phyloP scores from a whole-genome alignment of 306 rosid genomes.

The Corylus heterophylla region DNA sequence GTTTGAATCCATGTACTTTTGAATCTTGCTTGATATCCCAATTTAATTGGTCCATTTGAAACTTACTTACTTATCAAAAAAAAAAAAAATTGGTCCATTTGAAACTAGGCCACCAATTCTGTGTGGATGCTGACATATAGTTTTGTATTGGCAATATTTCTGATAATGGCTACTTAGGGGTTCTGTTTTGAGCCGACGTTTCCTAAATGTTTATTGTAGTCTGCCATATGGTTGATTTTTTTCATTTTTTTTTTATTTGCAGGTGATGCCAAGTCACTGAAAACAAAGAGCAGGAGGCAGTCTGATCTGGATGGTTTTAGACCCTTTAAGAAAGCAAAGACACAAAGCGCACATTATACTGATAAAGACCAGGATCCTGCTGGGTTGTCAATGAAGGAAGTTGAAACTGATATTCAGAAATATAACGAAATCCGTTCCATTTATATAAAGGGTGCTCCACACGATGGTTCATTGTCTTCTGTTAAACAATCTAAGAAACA shows the following conservation, averaged over 20 bases:
- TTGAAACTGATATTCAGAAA: slow-evolving; percentile 47
- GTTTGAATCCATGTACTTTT: not conserved
- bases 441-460: not conserved
- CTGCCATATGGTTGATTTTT: slow-evolving; percentile 6
- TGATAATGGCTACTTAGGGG: not conserved
- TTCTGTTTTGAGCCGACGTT: not conserved
- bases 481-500: slow-evolving; percentile 4
- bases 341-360: slow-evolving; percentile 40
- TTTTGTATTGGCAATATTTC: not conserved
- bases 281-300: slow-evolving; percentile 61
- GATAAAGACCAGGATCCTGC: slow-evolving; percentile 42
- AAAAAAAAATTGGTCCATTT: no score
- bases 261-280: slow-evolving; percentile 64
- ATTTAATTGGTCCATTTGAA: not conserved
- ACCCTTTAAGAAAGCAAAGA: slow-evolving; percentile 68
- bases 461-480: not conserved
- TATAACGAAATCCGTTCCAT: not conserved
- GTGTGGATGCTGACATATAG: not conserved
- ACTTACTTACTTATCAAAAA: no score
- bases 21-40: not conserved
- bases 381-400: slow-evolving; percentile 30
- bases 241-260: slow-evolving; percentile 19
- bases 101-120: not conserved
- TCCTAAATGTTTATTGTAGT: not conserved
- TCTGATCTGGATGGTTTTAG: slow-evolving; percentile 59